Evolutionary conservation across 1,284 basidiomycete species (phyloP).

Genomic region (Pseudozyma hubeiensis): DNA sequence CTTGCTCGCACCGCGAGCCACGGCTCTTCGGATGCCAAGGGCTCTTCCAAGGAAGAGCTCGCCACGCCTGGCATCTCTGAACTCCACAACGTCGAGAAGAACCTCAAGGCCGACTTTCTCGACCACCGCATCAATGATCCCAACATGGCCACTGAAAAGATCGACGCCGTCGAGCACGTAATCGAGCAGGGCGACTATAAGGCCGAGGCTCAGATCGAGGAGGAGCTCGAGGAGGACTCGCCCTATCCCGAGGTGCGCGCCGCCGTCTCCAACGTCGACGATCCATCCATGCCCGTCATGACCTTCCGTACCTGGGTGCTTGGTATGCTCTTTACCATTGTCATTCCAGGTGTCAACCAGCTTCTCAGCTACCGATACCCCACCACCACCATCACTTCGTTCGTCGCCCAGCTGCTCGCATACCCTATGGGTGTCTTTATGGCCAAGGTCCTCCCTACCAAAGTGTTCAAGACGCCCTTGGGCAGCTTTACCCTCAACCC

Average conservation of each 20-base stretch:
- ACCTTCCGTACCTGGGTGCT: slow-evolving; percentile 64
- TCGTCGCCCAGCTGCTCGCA: slow-evolving; percentile 56
- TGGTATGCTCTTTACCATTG: slow-evolving; percentile 58
- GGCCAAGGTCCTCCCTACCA: slow-evolving; percentile 52
- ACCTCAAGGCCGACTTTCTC: slow-evolving; percentile 46
- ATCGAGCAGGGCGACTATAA: slow-evolving; percentile 57
- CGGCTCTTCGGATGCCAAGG: slow-evolving; percentile 33
- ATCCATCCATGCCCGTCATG: slow-evolving; percentile 62
- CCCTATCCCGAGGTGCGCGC: slow-evolving; percentile 65
- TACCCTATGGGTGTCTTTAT: slow-evolving; percentile 57
- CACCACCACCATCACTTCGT: slow-evolving; percentile 53
- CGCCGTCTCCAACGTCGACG: slow-evolving; percentile 64
- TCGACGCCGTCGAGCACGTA: slow-evolving; percentile 47
- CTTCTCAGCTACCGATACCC: slow-evolving; percentile 63
- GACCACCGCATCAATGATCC: slow-evolving; percentile 55
- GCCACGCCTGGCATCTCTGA: slow-evolving; percentile 19
- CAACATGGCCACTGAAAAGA: slow-evolving; percentile 50
- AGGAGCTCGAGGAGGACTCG: slow-evolving; percentile 60
- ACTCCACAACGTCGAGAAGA: slow-evolving; percentile 43
- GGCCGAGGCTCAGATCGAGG: slow-evolving; percentile 50
- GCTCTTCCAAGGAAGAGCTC: slow-evolving; percentile 40
- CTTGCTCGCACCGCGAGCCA: slow-evolving; percentile 27
- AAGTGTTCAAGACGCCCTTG: slow-evolving; percentile 49
- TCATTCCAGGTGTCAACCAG: slow-evolving; percentile 63
- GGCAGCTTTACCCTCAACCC: slow-evolving; percentile 59